Evolutionary conservation across 768 basidiomycete species (phyloP).

Genomic region (Agaricus sinodeliciosus): DNA sequence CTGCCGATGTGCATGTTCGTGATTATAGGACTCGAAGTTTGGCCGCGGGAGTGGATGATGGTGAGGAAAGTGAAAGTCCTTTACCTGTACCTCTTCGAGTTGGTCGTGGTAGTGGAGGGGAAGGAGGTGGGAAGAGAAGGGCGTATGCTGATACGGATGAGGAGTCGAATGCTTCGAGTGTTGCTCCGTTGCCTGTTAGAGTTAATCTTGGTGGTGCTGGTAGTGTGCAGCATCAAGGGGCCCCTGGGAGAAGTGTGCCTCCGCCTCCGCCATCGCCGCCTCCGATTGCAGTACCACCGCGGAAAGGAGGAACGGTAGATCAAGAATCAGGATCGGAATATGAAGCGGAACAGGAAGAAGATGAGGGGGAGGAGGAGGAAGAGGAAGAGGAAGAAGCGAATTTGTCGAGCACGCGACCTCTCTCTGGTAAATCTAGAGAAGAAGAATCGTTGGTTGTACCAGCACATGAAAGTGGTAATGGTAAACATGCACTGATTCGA

Average conservation of each 20-base stretch:
- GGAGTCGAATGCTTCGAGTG: constrained; percentile 1
- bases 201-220: neutral
- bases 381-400: neutral
- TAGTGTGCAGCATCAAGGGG: constrained; percentile 11
- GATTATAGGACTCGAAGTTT: constrained; percentile 1
- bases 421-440: neutral
- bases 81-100: constrained; percentile 17
- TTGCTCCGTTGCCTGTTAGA: constrained; percentile 11
- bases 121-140: neutral
- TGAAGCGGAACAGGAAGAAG: constrained; percentile 14
- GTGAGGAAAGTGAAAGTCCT: constrained; percentile 20
- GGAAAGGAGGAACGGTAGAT: constrained; percentile 3
- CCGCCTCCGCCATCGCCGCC: constrained; percentile 14
- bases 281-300: constrained; percentile 5
- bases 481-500: neutral
- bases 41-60: constrained; percentile 17
- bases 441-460: constrained; percentile 2
- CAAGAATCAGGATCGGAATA: constrained; percentile 24
- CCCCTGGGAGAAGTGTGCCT: constrained; percentile 4
- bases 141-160: neutral
- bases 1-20: constrained; percentile 11
- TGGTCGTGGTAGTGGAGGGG: neutral
- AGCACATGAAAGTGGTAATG: neutral
- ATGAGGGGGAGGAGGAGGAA: constrained; percentile 19
- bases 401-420: neutral